A percentile compares a stretch with the other conserved stretches of the same genome.
These are phyloP conservation scores for Jackrogersella minutella DNA, from an alignment of 495 filamentous ascomycete species.

Conservation along the genomic window DNA sequence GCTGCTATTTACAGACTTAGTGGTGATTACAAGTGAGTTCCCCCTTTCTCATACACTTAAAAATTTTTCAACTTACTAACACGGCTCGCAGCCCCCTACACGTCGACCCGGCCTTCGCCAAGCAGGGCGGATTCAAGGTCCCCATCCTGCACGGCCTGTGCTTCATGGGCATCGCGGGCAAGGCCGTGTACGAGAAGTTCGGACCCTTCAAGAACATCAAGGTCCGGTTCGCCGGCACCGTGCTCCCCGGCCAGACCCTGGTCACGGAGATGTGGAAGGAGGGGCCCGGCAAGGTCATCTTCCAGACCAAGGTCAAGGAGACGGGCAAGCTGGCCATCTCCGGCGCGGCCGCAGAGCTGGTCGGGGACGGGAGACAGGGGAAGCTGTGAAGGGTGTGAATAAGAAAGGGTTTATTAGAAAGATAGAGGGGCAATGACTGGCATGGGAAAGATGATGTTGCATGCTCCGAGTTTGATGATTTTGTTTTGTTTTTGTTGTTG, in stretches of 20 bases:
- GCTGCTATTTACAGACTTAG: constrained; percentile 93
- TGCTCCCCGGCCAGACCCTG: constrained; percentile 91
- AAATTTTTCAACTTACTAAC: constrained; percentile 6
- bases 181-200: constrained; percentile 85
- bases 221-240: constrained; percentile 93
- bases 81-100: constrained; percentile 76
- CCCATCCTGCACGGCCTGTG: constrained; percentile 96
- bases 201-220: constrained; percentile 93
- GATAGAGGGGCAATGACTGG: neutral
- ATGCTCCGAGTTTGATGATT: neutral
- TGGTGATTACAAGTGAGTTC: constrained; percentile 74
- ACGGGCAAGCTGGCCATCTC: constrained; percentile 93
- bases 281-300: constrained; percentile 77
- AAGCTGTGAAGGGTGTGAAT: constrained; percentile 26
- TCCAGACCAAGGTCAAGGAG: constrained; percentile 94
- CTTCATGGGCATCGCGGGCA: constrained; percentile 91
- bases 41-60: neutral
- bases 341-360: constrained; percentile 85
- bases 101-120: constrained; percentile 93
- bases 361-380: constrained; percentile 42
- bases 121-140: constrained; percentile 93
- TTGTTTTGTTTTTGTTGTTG: too few relatives aligned
- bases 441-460: neutral
- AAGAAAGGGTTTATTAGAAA: neutral
- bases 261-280: constrained; percentile 99